Percentiles rank a stretch among this genome's conserved stretches.
Conservation (phyloP, 345 rosid genomes). For the Stellera chamaejasme region DNA sequence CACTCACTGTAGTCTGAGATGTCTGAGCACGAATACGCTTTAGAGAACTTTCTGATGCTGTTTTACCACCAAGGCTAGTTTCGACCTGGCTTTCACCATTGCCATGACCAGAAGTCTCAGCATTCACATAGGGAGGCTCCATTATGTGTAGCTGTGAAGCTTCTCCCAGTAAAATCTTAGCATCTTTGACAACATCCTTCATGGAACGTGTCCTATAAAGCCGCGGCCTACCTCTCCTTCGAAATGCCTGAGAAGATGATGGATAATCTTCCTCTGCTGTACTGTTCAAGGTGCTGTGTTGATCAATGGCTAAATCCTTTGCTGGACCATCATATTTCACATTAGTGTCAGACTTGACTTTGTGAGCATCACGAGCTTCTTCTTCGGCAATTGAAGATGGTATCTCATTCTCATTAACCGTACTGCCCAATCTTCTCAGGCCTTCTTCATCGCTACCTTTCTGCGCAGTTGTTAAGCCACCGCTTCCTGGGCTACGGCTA, state of each 20-base stretch:
- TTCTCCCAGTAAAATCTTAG: conserved; percentile 53
- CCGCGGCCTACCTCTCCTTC: conserved; percentile 40
- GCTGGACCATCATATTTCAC: conserved; percentile 30
- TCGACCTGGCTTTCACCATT: conserved; percentile 46
- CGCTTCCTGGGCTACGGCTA: conserved; percentile 22
- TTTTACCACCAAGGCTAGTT: conserved; percentile 39
- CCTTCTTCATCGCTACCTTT: conserved; percentile 29
- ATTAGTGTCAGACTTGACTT: conserved; percentile 30
- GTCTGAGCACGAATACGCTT: conserved; percentile 48
- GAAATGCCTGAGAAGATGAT: conserved; percentile 35
- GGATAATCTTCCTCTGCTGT: conserved; percentile 38
- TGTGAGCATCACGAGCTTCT: conserved; percentile 31
- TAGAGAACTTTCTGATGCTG: conserved; percentile 35
- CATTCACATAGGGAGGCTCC: conserved; percentile 26
- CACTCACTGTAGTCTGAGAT: conserved; percentile 41
- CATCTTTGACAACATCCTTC: conserved; percentile 70
- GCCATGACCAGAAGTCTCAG: conserved; percentile 39
- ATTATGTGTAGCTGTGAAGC: conserved; percentile 33
- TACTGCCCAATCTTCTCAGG: conserved; percentile 24
- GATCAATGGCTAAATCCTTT: conserved; percentile 30
- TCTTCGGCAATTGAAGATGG: conserved; percentile 23
- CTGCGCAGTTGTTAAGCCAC: conserved; percentile 14
- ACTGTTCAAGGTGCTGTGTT: conserved; percentile 38
- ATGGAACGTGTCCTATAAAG: conserved; percentile 57
- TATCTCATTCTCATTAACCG: conserved; percentile 29